Evolutionary conservation across 352 stramenopile genomes (phyloP).

Genomic region (Phytophthora brassicae): DNA sequence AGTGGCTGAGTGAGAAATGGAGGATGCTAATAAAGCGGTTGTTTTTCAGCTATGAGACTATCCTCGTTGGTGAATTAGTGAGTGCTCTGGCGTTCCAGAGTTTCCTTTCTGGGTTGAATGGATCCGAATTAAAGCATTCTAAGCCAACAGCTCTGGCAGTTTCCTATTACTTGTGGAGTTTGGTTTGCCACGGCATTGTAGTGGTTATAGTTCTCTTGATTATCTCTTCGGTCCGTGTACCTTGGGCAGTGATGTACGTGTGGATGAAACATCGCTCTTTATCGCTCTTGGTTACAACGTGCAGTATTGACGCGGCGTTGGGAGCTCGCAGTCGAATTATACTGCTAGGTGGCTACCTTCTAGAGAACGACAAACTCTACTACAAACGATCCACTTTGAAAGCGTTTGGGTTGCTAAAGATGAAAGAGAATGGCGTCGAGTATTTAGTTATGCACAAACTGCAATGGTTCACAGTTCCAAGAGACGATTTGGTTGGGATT

Average conservation of each 20-base stretch:
- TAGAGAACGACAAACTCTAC: slow-evolving; percentile 9
- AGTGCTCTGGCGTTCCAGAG: slow-evolving; percentile 4
- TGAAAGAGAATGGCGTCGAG: slow-evolving; percentile 12
- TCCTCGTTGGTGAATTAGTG: slow-evolving; percentile 14
- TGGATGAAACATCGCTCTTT: slow-evolving; percentile 21
- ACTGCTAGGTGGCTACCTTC: slow-evolving; percentile 13
- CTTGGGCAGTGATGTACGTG: slow-evolving; percentile 1
- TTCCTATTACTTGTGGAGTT: slow-evolving; percentile 24
- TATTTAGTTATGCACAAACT: slow-evolving; percentile 20
- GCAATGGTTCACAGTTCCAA: slow-evolving; percentile 14
- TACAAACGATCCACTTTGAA: slow-evolving; percentile 11
- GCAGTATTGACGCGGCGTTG: slow-evolving; percentile 18
- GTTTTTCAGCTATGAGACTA: slow-evolving; percentile 21
- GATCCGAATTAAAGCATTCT: slow-evolving; percentile 14
- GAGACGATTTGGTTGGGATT: slow-evolving; percentile 15
- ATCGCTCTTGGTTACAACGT: slow-evolving; percentile 9
- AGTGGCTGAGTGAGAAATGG: slow-evolving; percentile 7
- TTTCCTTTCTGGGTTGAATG: slow-evolving; percentile 22
- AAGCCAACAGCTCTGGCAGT: slow-evolving; percentile 17
- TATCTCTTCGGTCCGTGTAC: slow-evolving; percentile 5
- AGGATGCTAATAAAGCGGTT: slow-evolving; percentile 12
- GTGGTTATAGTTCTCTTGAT: slow-evolving; percentile 16
- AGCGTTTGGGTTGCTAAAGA: slow-evolving; percentile 16
- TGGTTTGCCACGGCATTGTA: slow-evolving; percentile 21
- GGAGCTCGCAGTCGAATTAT: slow-evolving; percentile 16